phyloP scores from a whole-genome alignment of 495 filamentous ascomycete genomes.

The Podospora pseudocomata region DNA sequence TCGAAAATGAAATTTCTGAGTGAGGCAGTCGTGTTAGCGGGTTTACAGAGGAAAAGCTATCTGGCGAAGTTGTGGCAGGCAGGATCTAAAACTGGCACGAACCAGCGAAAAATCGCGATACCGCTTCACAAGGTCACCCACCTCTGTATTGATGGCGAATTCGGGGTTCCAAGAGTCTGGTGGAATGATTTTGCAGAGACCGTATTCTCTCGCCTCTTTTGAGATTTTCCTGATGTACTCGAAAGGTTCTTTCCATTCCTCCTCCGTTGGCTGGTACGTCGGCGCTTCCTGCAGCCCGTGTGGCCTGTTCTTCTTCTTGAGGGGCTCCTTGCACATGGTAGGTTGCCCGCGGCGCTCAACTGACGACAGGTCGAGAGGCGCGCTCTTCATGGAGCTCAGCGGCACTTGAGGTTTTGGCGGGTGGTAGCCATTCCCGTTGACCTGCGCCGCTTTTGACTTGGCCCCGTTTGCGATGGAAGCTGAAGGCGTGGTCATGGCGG shows the following conservation, averaged over 20 bases:
- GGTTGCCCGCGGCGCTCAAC: conserved; percentile 87
- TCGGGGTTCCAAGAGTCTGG: conserved; percentile 89
- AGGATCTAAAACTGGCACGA: too few species aligned
- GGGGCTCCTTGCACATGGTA: conserved; percentile 67
- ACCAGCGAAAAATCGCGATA: not conserved
- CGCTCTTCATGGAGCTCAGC: conserved; percentile 50
- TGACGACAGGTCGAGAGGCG: conserved; percentile 76
- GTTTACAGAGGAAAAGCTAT: not conserved
- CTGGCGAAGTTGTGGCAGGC: not conserved
- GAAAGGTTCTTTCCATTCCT: conserved; percentile 92
- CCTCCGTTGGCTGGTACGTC: conserved; percentile 82
- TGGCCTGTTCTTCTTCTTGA: conserved; percentile 68
- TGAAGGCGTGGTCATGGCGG: conserved; percentile 35
- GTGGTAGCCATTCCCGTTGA: conserved; percentile 53
- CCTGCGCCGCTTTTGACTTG: conserved; percentile 43
- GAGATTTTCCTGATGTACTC: conserved; percentile 88
- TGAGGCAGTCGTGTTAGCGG: not conserved
- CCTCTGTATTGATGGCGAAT: conserved; percentile 97
- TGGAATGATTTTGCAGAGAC: conserved; percentile 91
- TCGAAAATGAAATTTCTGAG: conserved; percentile 90
- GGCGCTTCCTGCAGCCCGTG: conserved; percentile 88
- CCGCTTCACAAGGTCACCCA: conserved; percentile 41
- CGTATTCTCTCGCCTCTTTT: conserved; percentile 78
- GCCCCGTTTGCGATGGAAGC: conserved; percentile 32
- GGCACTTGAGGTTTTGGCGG: conserved; percentile 46